phyloP scores from a whole-genome alignment of 176 grass and related monocot genomes.

The Lolium rigidum region DNA sequence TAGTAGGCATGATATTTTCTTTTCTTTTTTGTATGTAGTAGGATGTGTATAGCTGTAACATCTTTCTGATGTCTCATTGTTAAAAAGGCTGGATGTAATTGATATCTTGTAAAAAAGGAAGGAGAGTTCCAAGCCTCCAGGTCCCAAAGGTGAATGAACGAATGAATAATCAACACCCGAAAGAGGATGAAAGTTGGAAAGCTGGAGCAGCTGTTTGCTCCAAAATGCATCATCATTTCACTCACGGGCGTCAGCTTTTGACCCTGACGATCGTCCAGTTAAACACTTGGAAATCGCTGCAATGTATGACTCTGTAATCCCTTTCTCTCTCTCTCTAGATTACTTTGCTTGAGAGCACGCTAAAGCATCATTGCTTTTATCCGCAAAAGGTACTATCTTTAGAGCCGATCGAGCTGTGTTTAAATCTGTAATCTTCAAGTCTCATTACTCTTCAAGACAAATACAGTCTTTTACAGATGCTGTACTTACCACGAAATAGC shows the following conservation, averaged over 20 bases:
- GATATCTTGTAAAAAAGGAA: too few relatives aligned
- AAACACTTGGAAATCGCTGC: slow-evolving; percentile 19
- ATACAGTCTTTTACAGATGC: not conserved
- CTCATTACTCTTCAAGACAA: not conserved
- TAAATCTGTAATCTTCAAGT: slow-evolving; percentile 11
- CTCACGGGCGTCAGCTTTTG: slow-evolving; percentile 39
- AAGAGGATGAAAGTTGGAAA: slow-evolving; percentile 48
- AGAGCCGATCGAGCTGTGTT: not conserved
- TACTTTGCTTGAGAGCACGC: slow-evolving; percentile 52
- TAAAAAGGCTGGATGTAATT: too few relatives aligned
- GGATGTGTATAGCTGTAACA: too few relatives aligned
- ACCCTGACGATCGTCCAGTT: slow-evolving; percentile 24
- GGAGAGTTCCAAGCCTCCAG: not conserved
- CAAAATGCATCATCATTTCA: slow-evolving; percentile 52
- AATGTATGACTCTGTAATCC: not conserved
- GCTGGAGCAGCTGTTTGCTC: slow-evolving; percentile 22
- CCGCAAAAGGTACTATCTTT: slow-evolving; percentile 32
- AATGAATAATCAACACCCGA: slow-evolving; percentile 7
- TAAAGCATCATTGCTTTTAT: slow-evolving; percentile 56
- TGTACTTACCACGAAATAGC: not conserved
- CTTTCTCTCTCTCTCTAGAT: slow-evolving; percentile 3
- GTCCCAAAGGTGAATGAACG: slow-evolving; percentile 27
- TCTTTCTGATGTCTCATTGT: too few relatives aligned
- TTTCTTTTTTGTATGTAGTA: too few relatives aligned
- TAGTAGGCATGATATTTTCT: too few relatives aligned